Evolutionary conservation across 2,329 filamentous ascomycete species (phyloP).

Genomic region (Cytospora piceae): DNA sequence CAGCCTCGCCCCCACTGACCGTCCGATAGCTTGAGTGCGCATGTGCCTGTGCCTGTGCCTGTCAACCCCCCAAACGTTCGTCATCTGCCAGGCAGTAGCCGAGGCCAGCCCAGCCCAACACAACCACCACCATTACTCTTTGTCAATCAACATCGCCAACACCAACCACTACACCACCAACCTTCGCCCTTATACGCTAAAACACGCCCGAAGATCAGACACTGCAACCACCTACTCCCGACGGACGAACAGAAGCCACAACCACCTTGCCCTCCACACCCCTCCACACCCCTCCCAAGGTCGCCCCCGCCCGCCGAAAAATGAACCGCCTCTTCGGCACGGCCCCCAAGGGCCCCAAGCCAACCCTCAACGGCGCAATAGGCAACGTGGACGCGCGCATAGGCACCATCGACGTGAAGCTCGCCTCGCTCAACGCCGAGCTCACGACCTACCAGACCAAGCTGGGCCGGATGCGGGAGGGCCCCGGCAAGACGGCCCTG

Average conservation of each 20-base stretch:
- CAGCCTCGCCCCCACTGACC: neutral
- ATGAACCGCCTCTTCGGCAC: conserved; percentile 98
- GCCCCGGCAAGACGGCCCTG: conserved; percentile 88
- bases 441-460: conserved; percentile 90
- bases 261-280: too few species aligned
- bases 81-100: conserved; percentile 9
- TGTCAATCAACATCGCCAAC: too few species aligned
- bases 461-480: conserved; percentile 90
- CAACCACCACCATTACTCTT: neutral
- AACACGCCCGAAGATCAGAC: neutral
- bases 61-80: neutral
- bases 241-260: neutral
- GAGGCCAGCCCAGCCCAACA: conserved; percentile 6
- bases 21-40: too few species aligned
- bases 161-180: neutral
- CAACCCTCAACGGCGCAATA: conserved; percentile 83
- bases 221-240: neutral
- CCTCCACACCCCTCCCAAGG: too few species aligned
- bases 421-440: conserved; percentile 89
- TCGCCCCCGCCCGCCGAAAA: too few species aligned
- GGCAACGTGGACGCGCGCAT: conserved; percentile 82
- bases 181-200: neutral
- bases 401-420: conserved; percentile 89
- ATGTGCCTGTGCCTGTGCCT: too few species aligned
- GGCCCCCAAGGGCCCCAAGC: conserved; percentile 85